Evolutionary conservation across 768 basidiomycete genomes (phyloP).

Genomic region (Pulveroboletus sp.): DNA sequence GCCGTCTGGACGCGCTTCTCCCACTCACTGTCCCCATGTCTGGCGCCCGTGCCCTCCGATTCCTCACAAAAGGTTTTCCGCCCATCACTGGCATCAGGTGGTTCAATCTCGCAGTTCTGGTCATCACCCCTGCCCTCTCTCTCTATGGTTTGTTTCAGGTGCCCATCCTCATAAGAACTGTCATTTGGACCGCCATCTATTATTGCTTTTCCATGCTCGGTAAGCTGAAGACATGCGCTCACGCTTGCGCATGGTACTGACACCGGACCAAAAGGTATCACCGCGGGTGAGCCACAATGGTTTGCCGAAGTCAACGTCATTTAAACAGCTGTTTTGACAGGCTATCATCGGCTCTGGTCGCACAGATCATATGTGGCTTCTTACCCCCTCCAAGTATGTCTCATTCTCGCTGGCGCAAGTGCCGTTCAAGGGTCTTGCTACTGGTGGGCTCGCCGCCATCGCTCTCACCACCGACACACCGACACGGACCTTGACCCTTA

Average conservation of each 20-base stretch:
- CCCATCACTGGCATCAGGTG: conserved; percentile 58
- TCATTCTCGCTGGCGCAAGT: conserved; percentile 74
- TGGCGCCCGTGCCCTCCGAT: conserved; percentile 4
- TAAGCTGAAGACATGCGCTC: conserved; percentile 30
- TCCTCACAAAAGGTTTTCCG: conserved; percentile 37
- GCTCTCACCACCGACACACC: conserved; percentile 81
- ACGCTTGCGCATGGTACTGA: conserved; percentile 12
- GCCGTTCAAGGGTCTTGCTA: conserved; percentile 85
- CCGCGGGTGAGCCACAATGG: conserved; percentile 38
- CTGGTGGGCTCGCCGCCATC: conserved; percentile 85
- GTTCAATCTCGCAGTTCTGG: conserved; percentile 74
- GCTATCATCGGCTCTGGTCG: conserved; percentile 85
- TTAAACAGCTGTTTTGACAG: conserved; percentile 30
- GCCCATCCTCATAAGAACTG: conserved; percentile 48
- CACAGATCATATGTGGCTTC: conserved; percentile 82
- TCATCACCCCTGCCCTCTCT: conserved; percentile 67
- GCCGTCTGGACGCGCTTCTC: not conserved
- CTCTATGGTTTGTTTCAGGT: conserved; percentile 63
- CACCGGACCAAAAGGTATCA: conserved; percentile 41
- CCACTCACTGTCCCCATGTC: conserved; percentile 10
- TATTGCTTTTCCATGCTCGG: conserved; percentile 89
- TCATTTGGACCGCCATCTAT: conserved; percentile 61
- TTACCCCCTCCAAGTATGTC: conserved; percentile 63
- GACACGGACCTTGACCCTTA: conserved; percentile 88
- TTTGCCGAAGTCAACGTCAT: not conserved